phyloP scores from a whole-genome alignment of 371 early-diverging fungal genomes.

The Chytridium lagenaria region DNA sequence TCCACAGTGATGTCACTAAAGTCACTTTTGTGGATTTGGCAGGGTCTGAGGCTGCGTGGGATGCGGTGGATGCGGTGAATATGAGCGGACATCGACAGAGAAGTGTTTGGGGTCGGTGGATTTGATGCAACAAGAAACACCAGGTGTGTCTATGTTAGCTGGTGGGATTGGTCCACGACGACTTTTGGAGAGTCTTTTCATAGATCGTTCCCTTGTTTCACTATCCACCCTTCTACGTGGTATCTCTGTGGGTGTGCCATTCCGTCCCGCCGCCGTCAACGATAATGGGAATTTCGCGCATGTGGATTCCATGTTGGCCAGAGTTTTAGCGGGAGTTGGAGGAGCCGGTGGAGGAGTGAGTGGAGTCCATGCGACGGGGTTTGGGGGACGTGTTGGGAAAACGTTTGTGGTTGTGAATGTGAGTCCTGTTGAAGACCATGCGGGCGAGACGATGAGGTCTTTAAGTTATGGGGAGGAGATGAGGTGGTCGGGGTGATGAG shows the following conservation, averaged over 20 bases:
- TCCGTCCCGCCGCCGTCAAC: neutral
- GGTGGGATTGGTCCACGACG: neutral
- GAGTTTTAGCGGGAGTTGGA: neutral
- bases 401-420: conserved; percentile 5
- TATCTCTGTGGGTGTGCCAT: neutral
- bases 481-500: too few species aligned
- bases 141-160: neutral
- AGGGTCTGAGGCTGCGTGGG: conserved; percentile 4
- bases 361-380: neutral
- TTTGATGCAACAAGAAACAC: too few species aligned
- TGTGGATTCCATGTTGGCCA: conserved; percentile 1
- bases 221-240: neutral
- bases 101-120: neutral
- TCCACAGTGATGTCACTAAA: neutral
- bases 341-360: neutral
- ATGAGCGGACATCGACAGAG: neutral
- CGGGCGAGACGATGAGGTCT: conserved; percentile 1
- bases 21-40: conserved; percentile 12
- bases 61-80: neutral
- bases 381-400: neutral
- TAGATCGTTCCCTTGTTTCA: neutral
- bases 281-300: neutral
- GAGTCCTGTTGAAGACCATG: conserved; percentile 15
- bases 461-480: too few species aligned
- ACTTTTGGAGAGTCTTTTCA: neutral